These are phyloP conservation scores for Metrosideros polymorpha DNA, from an alignment of 441 rosid species.

Conservation along the genomic window DNA sequence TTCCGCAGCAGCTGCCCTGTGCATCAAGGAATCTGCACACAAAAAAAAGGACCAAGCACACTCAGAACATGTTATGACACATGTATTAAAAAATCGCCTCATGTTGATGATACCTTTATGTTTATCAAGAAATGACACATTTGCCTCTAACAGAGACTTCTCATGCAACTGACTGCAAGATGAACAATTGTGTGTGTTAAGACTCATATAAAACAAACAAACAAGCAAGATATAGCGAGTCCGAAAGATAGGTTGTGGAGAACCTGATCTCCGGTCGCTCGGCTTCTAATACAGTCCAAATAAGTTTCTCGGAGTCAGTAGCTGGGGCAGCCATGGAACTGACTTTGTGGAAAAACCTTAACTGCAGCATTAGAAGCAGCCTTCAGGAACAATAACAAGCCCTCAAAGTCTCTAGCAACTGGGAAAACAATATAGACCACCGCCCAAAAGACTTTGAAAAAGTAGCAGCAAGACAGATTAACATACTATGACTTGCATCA, in stretches of 20 bases:
- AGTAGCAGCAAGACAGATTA: background rate
- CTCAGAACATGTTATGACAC: background rate
- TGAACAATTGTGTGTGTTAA: slow-evolving; percentile 6
- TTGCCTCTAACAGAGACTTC: slow-evolving; percentile 73
- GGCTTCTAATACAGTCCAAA: slow-evolving; percentile 85
- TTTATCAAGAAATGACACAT: slow-evolving; percentile 56
- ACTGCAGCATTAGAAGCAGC: slow-evolving; percentile 34
- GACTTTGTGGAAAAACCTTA: slow-evolving; percentile 76
- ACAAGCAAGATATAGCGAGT: background rate
- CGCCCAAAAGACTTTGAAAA: background rate
- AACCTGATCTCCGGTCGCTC: slow-evolving; percentile 90
- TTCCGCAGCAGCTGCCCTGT: slow-evolving; percentile 95
- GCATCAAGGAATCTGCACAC: slow-evolving; percentile 84
- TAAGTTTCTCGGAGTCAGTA: slow-evolving; percentile 70
- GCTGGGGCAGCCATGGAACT: slow-evolving; percentile 56
- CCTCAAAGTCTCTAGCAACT: background rate
- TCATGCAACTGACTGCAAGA: slow-evolving; percentile 72
- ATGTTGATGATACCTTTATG: slow-evolving; percentile 55
- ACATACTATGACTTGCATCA: background rate
- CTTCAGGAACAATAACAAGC: background rate
- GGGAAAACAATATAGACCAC: background rate
- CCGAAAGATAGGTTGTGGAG: background rate
- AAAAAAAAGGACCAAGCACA: background rate
- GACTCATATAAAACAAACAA: background rate
- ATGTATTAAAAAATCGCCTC: background rate